Conservation (phyloP, 257 asterid genomes). For the Solanum virginianum region DNA sequence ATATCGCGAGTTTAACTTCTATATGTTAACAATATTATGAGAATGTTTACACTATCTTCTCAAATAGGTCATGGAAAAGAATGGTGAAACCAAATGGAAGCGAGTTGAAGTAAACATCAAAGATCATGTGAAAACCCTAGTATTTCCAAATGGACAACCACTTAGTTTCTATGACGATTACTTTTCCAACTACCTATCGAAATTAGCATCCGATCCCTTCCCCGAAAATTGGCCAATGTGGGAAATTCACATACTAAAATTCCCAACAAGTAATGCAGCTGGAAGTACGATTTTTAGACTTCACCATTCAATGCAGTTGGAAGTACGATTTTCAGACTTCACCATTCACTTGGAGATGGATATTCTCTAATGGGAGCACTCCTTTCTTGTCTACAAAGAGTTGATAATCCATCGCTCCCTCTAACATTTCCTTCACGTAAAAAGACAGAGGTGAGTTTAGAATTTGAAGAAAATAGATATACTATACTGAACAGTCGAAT, state of each 20-base stretch:
- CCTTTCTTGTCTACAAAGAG: slow-evolving; percentile 18
- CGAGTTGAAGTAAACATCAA: slow-evolving; percentile 4
- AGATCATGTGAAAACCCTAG: slow-evolving; percentile 2
- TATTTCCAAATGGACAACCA: not conserved
- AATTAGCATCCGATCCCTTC: slow-evolving; percentile 1
- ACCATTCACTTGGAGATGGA: slow-evolving; percentile 28
- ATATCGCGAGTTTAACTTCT: no score
- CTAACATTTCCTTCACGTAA: slow-evolving; percentile 16
- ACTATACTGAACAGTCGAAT: not conserved
- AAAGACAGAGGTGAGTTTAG: not conserved
- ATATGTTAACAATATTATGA: not conserved
- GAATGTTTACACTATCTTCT: not conserved
- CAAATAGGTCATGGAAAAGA: not conserved
- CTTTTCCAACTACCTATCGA: slow-evolving; percentile 2
- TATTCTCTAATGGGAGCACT: slow-evolving; percentile 18
- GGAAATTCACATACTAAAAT: slow-evolving; percentile 14
- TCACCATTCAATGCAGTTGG: slow-evolving; percentile 24
- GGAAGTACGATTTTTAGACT: slow-evolving; percentile 8
- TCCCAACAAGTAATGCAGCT: slow-evolving; percentile 13
- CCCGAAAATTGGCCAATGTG: slow-evolving; percentile 9
- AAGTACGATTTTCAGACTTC: slow-evolving; percentile 7
- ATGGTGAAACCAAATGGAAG: slow-evolving; percentile 19
- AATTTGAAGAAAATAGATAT: not conserved
- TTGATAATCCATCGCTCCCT: slow-evolving; percentile 12
- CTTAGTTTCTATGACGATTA: slow-evolving; percentile 1